Percentiles rank a stretch among this genome's conserved stretches.
These are phyloP conservation scores for Carex scoparia DNA, from an alignment of 176 grass and related monocot species.

Conservation along the genomic window DNA sequence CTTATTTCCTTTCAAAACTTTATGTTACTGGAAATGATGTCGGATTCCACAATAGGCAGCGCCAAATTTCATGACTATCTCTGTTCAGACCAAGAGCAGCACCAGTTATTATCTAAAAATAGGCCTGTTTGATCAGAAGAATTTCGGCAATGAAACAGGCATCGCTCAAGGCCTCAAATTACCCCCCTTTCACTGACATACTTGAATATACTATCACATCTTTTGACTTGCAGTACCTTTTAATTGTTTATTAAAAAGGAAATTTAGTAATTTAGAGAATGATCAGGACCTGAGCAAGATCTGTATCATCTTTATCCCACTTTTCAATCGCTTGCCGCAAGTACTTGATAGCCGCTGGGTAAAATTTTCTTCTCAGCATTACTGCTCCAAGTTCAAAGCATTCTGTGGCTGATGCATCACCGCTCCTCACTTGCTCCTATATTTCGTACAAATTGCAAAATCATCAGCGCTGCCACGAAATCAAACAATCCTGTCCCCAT, in stretches of 20 bases:
- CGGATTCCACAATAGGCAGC: not conserved
- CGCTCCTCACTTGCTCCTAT: slow-evolving; percentile 97
- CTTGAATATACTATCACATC: not conserved
- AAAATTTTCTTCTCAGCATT: slow-evolving; percentile 96
- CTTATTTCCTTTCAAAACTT: not conserved
- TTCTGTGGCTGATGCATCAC: slow-evolving; percentile 80
- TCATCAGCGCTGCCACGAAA: not conserved
- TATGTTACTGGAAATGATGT: not conserved
- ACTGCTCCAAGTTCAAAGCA: slow-evolving; percentile 97
- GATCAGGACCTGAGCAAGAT: slow-evolving; percentile 82
- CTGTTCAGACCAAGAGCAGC: not conserved
- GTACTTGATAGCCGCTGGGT: slow-evolving; percentile 91
- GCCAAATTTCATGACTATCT: not conserved
- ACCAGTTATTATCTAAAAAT: not conserved
- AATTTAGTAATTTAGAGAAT: not conserved
- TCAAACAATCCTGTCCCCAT: not conserved
- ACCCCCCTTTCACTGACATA: not conserved
- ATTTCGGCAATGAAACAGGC: not conserved
- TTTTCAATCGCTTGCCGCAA: slow-evolving; percentile 84
- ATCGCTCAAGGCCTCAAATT: not conserved
- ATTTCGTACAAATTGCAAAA: slow-evolving; percentile 6
- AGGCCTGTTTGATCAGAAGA: not conserved
- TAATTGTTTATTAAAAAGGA: not conserved
- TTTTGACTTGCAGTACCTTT: not conserved
- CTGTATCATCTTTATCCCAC: slow-evolving; percentile 89